Base-by-base conservation (phyloP, 192 early-diverging fungal genomes). In the Backusella mclennaniae region DNA sequence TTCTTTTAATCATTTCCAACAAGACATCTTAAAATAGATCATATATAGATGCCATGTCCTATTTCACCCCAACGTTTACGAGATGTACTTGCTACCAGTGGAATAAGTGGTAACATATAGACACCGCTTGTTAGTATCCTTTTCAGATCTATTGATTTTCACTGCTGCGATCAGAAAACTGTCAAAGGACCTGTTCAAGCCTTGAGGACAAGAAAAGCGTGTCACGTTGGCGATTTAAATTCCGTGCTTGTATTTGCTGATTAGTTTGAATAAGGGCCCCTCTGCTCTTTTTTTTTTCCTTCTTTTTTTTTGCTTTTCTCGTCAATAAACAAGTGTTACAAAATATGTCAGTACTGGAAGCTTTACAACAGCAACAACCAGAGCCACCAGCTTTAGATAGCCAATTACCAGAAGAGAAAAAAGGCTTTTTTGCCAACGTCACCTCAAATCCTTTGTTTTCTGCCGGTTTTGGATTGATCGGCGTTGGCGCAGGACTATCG, bases 391-490 rank as follows among this genome's bases (percentile, higher is more conserved):
- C n/a, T 63, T 9, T 63, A 63, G 56, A 63, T 63, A 63, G 4
- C 12, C 21, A 63, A 63, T 63, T 12, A 3, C 26, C 56, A 11
- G 9, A 29, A 29, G 29, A 38, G 15, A 56, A 75, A 14, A 26
- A 36, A 0, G 77, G 83, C 2, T 67, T 85, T 12, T 73, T 84
- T 41, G 74, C 66, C 9, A 73, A 4, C 4, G 66, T 88, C 49
- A 83, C 89, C 14, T 87, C 87, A 41, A 98, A 98, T 74, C 97
- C 97, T 29, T 95, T 95, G 75, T 98, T 98, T 76, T 95, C 97
- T 11, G 97, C 96, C 4, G 97, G 97, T 15, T 94, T 96, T 59
- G 97, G 97, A 6, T 87, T 98, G 17, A 88, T 98, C 59, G 97
- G 95, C 52, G 90, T 98, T 1, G 93, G 93, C 21, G 94, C 95